Evolutionary conservation across 495 filamentous ascomycete genomes (phyloP), one percentile per base, ranked within the genome.

Genomic region (Penicillium malachiteum): DNA sequence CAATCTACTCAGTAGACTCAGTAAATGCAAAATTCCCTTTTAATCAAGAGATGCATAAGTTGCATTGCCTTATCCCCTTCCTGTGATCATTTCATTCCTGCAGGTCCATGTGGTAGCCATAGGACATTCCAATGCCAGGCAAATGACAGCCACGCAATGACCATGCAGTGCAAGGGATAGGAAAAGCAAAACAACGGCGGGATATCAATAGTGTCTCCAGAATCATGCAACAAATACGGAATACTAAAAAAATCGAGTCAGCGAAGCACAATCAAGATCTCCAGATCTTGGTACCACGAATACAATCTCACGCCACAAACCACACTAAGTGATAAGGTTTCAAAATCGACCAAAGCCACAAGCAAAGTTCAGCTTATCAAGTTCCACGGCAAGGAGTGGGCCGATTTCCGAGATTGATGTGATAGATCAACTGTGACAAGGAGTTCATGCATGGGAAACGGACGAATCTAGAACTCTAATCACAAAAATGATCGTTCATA

Each of bases 111-210:
- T 51, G 56, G 60, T 48, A 42, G 42, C 16, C 32, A 52, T 16
- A 46, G 41, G 46, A 52, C 59, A 63, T 63, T 60, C 54, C 57
- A 48, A 52, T 17, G 48, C 44, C 14, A 30, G 33, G 39, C 51
- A 16, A 38, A 50, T 51, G 48, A 40, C 39, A 41, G 37, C 48
- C 56, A 60, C 50, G 56, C 54, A 50, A 46, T 42, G 35, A 38
- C 63, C 56, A 63, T 66, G 63, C 48, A 38, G 39, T 46, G 59
- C 56, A 66, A 63, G 63, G 63, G 55, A 45, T 55, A 37, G 2
- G 34, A 37, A 37, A 37, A 37, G 34, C 12, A 37, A 37, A 37
- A 13, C 12, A 13, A 13, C 34, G 34, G 9, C 34, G 34, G 34
- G 34, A 13, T 37, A 13, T 37, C 34, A 37, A 37, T 37, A 37